phyloP scores from a whole-genome alignment of 306 rosid genomes.

The Begonia fuchsioides region DNA sequence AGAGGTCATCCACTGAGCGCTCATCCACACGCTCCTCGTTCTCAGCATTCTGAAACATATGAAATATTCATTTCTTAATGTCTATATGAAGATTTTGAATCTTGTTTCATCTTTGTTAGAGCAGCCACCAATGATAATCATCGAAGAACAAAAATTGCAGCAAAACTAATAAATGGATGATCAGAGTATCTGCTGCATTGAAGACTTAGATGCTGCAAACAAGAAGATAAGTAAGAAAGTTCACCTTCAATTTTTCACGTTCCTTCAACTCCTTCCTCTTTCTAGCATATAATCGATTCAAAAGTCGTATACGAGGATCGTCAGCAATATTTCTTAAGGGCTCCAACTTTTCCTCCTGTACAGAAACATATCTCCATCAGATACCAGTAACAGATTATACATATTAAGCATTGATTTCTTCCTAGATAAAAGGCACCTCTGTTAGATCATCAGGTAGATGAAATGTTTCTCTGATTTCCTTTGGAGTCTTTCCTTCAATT shows the following conservation, averaged over 20 bases:
- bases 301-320: slow-evolving; percentile 90
- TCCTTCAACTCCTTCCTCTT: slow-evolving; percentile 76
- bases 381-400: slow-evolving; percentile 5
- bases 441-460: slow-evolving; percentile 90
- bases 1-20: slow-evolving; percentile 82
- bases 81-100: background rate
- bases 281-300: slow-evolving; percentile 73
- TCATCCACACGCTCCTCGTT: slow-evolving; percentile 63
- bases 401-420: slow-evolving; percentile 5
- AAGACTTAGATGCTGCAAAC: too few relatives aligned
- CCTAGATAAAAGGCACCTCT: slow-evolving; percentile 36
- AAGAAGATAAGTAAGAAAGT: too few relatives aligned
- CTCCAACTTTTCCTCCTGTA: slow-evolving; percentile 85
- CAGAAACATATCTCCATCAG: slow-evolving; percentile 21
- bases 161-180: slow-evolving; percentile 4
- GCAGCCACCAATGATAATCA: too few relatives aligned
- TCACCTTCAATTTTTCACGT: slow-evolving; percentile 68
- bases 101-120: too few relatives aligned
- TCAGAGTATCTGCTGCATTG: too few relatives aligned
- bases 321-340: slow-evolving; percentile 68
- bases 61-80: slow-evolving; percentile 5
- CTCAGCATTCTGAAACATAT: slow-evolving; percentile 51
- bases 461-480: slow-evolving; percentile 84
- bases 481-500: slow-evolving; percentile 85
- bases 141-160: too few relatives aligned